Evolutionary conservation across 2,329 filamentous ascomycete genomes (phyloP).

Genomic region (Colletotrichum tofieldiae): DNA sequence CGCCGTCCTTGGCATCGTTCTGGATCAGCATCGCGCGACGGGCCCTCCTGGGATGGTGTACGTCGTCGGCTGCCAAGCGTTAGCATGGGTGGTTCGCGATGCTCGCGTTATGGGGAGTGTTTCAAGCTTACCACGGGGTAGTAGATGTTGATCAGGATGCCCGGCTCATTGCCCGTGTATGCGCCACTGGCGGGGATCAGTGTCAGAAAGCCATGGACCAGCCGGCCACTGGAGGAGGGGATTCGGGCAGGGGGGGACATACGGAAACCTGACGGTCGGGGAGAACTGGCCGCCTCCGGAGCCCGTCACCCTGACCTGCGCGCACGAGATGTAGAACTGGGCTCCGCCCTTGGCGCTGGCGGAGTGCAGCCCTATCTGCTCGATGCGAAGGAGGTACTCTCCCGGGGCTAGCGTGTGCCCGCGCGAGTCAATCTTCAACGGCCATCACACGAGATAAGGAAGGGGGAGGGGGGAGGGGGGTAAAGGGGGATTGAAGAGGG

Average conservation of each 20-base stretch:
- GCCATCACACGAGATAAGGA: neutral
- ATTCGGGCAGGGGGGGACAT: neutral
- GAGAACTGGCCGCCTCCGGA: conserved; percentile 32
- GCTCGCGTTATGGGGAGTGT: neutral
- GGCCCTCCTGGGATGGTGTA: conserved; percentile 40
- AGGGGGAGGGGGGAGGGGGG: no score
- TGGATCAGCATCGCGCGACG: conserved; percentile 31
- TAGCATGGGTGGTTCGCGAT: conserved; percentile 7
- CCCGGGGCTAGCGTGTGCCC: conserved; percentile 39
- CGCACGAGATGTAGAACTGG: conserved; percentile 57
- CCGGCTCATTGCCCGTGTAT: conserved; percentile 38
- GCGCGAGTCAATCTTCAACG: neutral
- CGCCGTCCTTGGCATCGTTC: neutral
- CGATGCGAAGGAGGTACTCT: conserved; percentile 55
- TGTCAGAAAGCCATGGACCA: neutral
- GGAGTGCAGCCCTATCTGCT: conserved; percentile 55
- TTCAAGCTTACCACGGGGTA: conserved; percentile 37
- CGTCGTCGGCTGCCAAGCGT: conserved; percentile 26
- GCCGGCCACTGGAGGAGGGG: neutral
- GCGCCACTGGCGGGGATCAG: conserved; percentile 12
- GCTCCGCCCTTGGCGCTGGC: conserved; percentile 52
- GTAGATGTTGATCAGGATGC: conserved; percentile 43
- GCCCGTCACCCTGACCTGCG: conserved; percentile 50
- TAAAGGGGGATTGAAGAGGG: no score
- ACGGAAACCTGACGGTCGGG: conserved; percentile 40